Evolutionary conservation across 2,329 filamentous ascomycete genomes (phyloP), one percentile per base, ranked within the genome.

Genomic region (Verticillium tricorpus): DNA sequence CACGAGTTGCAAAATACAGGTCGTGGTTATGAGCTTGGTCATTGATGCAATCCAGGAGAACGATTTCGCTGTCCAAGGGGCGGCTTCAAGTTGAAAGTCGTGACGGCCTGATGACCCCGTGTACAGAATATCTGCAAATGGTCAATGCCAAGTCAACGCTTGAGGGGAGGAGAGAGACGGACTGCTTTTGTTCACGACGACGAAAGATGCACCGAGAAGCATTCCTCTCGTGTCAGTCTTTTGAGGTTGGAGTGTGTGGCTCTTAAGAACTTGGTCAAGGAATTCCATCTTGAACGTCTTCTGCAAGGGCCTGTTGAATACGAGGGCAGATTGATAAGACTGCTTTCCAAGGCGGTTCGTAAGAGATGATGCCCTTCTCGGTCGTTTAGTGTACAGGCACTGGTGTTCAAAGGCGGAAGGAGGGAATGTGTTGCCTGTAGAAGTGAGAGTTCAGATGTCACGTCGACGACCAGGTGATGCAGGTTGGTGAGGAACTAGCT

Each of bases 21-120:
- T 72, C 5, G 70, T 67, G 0, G 77, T 77, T 55, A 76, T 65
- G n/a, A 80, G 68, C 67, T 81, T 80, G 62, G 77, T 80, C 67
- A 78, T 62, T n/a, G 78, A 80, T 9, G 77, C 78, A 14, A 74
- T 68, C 68, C 70, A 77, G 22, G 71, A 70, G 55, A 80, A 73
- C 1, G 77, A 71, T 45, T 71, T 63, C 1, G 64, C 57, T 2
- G 63, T 64, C 67, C 77, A 81, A 0, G 66, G 61, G 0, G 66
- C 61, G 1, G 77, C 72, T 25, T 64, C 60, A 2, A 58, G 25
- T 17, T 71, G 64, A n/a, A 76, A 65, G 45, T 66, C 70, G 39
- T 70, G 70, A 7, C 75, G 73, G 5, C 78, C 78, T 2, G 76
- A 71, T 0, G 74, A 68, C 52, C 73, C 74, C 31, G 69, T 67